These are phyloP conservation scores for Penicillium pulvis DNA, from an alignment of 495 filamentous ascomycete genomes.

Conservation along the genomic window DNA sequence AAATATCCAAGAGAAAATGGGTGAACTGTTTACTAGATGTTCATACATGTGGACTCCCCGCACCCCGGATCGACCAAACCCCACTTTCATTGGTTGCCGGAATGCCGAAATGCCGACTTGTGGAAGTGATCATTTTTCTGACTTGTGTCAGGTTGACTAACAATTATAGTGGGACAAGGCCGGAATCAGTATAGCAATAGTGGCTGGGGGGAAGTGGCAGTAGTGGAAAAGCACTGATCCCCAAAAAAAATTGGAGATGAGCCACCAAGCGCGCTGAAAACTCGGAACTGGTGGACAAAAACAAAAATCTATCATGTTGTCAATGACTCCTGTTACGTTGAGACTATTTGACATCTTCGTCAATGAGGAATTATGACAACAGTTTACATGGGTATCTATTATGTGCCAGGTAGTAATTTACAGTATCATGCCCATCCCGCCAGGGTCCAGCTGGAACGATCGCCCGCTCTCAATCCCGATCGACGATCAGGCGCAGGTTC, in stretches of 20 bases:
- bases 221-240: too few relatives aligned
- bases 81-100: constrained; percentile 14
- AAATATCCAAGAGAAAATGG: background rate
- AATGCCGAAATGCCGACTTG: constrained; percentile 25
- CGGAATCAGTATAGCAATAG: too few relatives aligned
- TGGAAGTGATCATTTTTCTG: background rate
- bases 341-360: background rate
- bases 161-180: too few relatives aligned
- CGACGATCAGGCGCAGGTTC: constrained; percentile 57
- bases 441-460: constrained; percentile 74
- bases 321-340: too few relatives aligned
- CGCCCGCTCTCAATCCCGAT: constrained; percentile 56
- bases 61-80: constrained; percentile 13
- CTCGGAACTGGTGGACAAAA: too few relatives aligned
- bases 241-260: too few relatives aligned
- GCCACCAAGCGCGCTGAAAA: too few relatives aligned
- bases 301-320: too few relatives aligned
- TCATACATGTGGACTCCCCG: constrained; percentile 15
- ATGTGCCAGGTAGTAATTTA: constrained; percentile 16
- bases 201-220: too few relatives aligned
- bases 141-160: too few relatives aligned
- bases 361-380: background rate
- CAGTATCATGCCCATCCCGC: constrained; percentile 68
- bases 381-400: constrained; percentile 2
- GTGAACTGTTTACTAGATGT: background rate